These are phyloP conservation scores for Scolecobasidium constrictum DNA, from an alignment of 2,329 filamentous ascomycete species.

Conservation along the genomic window DNA sequence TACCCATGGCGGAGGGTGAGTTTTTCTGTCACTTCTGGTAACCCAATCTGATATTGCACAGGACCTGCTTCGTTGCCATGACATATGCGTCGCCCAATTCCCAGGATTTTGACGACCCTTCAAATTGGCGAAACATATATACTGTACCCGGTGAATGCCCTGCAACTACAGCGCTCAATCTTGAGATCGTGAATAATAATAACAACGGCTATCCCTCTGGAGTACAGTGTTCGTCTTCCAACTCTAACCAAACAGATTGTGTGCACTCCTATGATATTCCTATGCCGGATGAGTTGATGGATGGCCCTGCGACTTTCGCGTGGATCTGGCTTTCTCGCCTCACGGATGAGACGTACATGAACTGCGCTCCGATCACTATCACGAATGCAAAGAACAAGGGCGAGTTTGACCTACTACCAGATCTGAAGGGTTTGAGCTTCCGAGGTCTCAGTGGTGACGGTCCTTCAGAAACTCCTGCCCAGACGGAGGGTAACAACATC, in stretches of 20 bases:
- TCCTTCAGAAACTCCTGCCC: not conserved
- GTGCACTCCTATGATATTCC: constrained; percentile 6
- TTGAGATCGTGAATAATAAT: not conserved
- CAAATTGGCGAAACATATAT: constrained; percentile 6
- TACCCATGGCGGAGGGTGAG: constrained; percentile 8
- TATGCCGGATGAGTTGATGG: constrained; percentile 4
- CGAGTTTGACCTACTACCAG: constrained; percentile 1
- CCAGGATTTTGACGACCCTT: not conserved
- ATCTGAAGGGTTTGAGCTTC: constrained; percentile 6
- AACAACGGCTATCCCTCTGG: constrained; percentile 4
- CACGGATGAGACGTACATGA: constrained; percentile 6
- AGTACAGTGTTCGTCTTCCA: constrained; percentile 1
- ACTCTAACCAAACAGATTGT: not conserved
- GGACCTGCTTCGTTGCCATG: constrained; percentile 6
- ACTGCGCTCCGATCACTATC: constrained; percentile 8
- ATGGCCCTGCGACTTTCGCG: constrained; percentile 3
- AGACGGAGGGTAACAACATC: not conserved
- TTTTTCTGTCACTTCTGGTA: not conserved
- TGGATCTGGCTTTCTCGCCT: constrained; percentile 4
- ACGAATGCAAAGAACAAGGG: not conserved
- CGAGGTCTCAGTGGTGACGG: constrained; percentile 5
- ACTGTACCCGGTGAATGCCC: constrained; percentile 4
- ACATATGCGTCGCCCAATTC: constrained; percentile 2
- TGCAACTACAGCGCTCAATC: constrained; percentile 5
- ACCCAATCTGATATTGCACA: not conserved